Conservation (phyloP, 106 monocot genomes). For the Apostasia ramifera region DNA sequence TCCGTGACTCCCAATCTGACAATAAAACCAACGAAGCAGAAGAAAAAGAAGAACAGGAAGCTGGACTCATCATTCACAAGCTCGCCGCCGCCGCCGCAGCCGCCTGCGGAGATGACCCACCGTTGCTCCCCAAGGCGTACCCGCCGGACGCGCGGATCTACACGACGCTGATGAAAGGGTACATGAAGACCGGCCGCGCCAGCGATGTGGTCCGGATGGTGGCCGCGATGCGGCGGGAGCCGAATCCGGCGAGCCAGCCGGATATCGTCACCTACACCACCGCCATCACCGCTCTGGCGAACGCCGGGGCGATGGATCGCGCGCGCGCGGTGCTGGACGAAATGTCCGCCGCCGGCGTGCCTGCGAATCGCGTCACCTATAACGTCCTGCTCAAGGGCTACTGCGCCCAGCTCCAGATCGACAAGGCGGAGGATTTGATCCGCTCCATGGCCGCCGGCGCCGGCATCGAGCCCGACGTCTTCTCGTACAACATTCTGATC, state of each 20-base stretch:
- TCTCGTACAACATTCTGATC: slow-evolving; percentile 79
- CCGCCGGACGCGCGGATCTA: slow-evolving; percentile 64
- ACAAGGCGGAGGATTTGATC: slow-evolving; percentile 59
- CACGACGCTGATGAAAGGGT: slow-evolving; percentile 92
- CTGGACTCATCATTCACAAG: slow-evolving; percentile 25
- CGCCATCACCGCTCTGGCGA: slow-evolving; percentile 53
- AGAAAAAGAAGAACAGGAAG: slow-evolving; percentile 13
- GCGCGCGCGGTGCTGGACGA: slow-evolving; percentile 55
- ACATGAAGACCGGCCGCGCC: slow-evolving; percentile 69
- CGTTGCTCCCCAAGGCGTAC: slow-evolving; percentile 48
- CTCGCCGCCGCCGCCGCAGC: slow-evolving; percentile 6
- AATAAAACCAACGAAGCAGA: not conserved
- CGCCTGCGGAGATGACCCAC: slow-evolving; percentile 1
- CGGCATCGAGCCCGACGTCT: slow-evolving; percentile 62
- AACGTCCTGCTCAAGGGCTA: slow-evolving; percentile 91
- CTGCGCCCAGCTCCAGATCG: slow-evolving; percentile 75
- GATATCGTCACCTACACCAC: slow-evolving; percentile 92
- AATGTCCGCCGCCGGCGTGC: slow-evolving; percentile 39
- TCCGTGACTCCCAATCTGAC: slow-evolving; percentile 9
- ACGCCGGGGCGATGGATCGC: slow-evolving; percentile 51
- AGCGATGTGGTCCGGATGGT: slow-evolving; percentile 68
- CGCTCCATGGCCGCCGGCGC: slow-evolving; percentile 31
- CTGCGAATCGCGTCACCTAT: slow-evolving; percentile 72
- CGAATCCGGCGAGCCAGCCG: slow-evolving; percentile 48
- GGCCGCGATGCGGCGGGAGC: slow-evolving; percentile 67